Evolutionary conservation across 2,329 filamentous ascomycete species (phyloP), one percentile per base, ranked within the genome.

Genomic region (Plenodomus tracheiphilus): DNA sequence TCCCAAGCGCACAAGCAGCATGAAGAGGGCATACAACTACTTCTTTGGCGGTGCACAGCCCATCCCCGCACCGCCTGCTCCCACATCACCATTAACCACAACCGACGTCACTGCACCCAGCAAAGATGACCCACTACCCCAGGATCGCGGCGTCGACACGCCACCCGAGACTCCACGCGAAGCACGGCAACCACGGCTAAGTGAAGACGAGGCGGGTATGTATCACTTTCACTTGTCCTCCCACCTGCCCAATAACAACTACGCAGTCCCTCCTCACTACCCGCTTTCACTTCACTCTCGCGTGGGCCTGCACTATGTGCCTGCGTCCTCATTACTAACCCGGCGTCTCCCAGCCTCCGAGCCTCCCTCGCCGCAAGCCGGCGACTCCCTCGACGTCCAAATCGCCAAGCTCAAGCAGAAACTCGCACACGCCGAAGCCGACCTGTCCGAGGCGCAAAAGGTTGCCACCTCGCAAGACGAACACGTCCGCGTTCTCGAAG

Each of bases 1-100:
- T 17, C 68, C 66, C 47, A 70, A 69, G 48, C 66, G 70, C 21
- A 66, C 61, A 20, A 69, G 65, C 70, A 73, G 69, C 41, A 74
- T 74, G 71, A 63, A 64, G 52, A 62, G 70, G 48, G 70, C 70
- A 9, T 73, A 73, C 62, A 70, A 71, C 56, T 74, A 72, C 51
- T 72, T 74, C 43, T 74, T 74, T 49, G 70, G 70, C 39, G 62
- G 60, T 36, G 35, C 39, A 18, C 41, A 57, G 20, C 54, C 61
- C 6, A 56, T 53, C 35, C 58, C 61, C 8, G 54, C 59, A 4
- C 64, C 65, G 20, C 54, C 59, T 19, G 59, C 60, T 22, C 67
- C 68, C 11, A 62, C 62, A 6, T 64, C 63, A 7, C 65, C 65
- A 4, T 53, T 64, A 32, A 64, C 59, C 16, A 64, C 65, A 15